phyloP scores from a whole-genome alignment of 305 asterid species.

The Coffea humblotiana region DNA sequence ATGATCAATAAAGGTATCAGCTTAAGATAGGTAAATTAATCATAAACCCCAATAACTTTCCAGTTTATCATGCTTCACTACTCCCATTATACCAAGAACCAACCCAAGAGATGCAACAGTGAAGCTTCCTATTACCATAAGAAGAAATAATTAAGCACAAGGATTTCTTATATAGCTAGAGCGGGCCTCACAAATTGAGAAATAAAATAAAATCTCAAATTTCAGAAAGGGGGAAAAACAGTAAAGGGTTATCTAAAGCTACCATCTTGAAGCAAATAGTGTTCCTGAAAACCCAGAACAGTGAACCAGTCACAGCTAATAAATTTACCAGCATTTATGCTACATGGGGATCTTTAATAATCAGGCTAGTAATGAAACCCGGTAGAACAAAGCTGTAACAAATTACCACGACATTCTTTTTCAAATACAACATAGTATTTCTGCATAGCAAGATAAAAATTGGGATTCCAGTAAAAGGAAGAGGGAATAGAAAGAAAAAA shows the following conservation, averaged over 20 bases:
- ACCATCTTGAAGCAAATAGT: neutral
- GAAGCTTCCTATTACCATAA: neutral
- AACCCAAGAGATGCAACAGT: neutral
- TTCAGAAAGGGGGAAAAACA: neutral
- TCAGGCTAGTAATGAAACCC: neutral
- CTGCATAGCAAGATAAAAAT: too few relatives aligned
- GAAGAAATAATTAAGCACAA: neutral
- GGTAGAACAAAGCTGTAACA: neutral
- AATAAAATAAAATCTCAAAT: too few relatives aligned
- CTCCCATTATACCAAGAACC: too few relatives aligned
- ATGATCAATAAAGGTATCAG: neutral
- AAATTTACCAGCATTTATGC: neutral
- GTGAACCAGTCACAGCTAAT: neutral
- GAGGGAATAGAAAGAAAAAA: too few relatives aligned
- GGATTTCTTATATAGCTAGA: neutral
- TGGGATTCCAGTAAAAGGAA: too few relatives aligned
- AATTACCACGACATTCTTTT: too few relatives aligned
- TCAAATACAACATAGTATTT: too few relatives aligned
- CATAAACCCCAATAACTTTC: neutral
- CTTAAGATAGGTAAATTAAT: neutral
- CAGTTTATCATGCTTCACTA: neutral
- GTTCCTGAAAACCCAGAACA: neutral
- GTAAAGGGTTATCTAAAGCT: neutral
- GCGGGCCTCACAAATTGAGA: too few relatives aligned
- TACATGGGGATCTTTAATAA: neutral